Base-by-base conservation (phyloP, 495 filamentous ascomycete species). In the Podospora didyma region DNA sequence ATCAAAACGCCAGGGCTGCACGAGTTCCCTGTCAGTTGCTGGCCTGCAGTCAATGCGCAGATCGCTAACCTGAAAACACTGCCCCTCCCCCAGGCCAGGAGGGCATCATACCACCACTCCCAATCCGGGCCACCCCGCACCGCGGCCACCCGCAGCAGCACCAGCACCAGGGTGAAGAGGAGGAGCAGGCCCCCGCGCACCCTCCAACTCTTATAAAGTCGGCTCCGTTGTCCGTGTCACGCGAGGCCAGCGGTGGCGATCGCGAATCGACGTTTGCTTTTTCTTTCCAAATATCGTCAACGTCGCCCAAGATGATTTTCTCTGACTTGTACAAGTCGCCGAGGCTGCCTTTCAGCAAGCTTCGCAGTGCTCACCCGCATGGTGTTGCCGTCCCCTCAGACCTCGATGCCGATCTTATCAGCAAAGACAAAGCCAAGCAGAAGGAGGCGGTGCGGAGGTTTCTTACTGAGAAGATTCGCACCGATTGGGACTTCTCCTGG, bases 401-500 rank as follows among this genome's bases (percentile, higher is more conserved):
- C 46, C 71, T 80, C 59, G 77, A 82, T 49, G 75, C 76, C 26
- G 80, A 83, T 61, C 73, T 83, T 6, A 60, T 80, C 39, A 78
- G 76, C 57, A 72, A 68, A 56, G 81, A 84, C 67, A 82, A 82
- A 63, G 49, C 65, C 23, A 76, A 74, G 67, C 75, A 79, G 56
- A 82, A 82, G 64, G 76, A 79, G 53, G 79, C 80, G 17, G 74
- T 83, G 11, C 78, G 69, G 57, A 73, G 68, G 42, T 75, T 70
- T 49, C 72, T 89, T 31, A 62, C 65, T 14, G 79, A 82, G 22
- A 79, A 75, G 60, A 70, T 87, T 28, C 77, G 78, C 53, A 71
- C 77, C 63, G 82, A 87, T 62, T 89, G 85, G 85, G 65, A 74
- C 1, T 78, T 79, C 54, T 41, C 59, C 16, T 80, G 77, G 77